Percentiles rank a stretch among this genome's conserved stretches.
These are phyloP conservation scores for Penicillium manginii DNA, from an alignment of 495 filamentous ascomycete species.

Conservation along the genomic window DNA sequence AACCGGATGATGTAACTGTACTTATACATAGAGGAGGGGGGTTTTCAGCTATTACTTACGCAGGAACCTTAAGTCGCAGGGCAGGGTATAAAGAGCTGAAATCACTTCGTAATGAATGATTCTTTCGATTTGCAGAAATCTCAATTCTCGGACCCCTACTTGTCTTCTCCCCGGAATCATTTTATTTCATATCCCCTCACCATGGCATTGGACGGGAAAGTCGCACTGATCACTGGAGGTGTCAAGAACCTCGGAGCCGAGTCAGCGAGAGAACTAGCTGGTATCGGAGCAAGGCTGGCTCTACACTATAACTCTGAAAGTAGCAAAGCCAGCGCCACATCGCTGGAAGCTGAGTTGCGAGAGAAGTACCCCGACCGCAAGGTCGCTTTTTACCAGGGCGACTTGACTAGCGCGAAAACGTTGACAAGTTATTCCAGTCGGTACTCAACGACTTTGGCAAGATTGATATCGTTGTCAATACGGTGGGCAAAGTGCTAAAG, in stretches of 20 bases:
- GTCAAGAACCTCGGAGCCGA: constrained; percentile 43
- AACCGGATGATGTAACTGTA: neutral
- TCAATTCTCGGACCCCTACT: neutral
- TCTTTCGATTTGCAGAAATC: neutral
- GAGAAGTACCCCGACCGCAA: constrained; percentile 28
- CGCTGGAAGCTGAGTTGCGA: constrained; percentile 34
- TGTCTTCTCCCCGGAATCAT: neutral
- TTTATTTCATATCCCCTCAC: neutral
- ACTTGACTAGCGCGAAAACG: constrained; percentile 35
- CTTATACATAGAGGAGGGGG: neutral
- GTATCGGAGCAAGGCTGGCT: constrained; percentile 32
- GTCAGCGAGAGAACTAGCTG: constrained; percentile 35
- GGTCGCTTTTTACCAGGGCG: constrained; percentile 35
- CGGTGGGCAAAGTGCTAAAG: constrained; percentile 52
- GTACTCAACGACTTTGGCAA: constrained; percentile 40
- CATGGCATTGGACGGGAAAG: constrained; percentile 47
- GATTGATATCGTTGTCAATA: constrained; percentile 61
- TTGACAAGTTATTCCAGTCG: constrained; percentile 35
- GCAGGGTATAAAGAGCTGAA: neutral
- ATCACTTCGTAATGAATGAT: neutral
- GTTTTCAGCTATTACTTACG: neutral
- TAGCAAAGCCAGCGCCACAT: constrained; percentile 34
- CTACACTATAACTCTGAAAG: constrained; percentile 39
- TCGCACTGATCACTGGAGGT: constrained; percentile 52
- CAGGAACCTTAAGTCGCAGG: neutral